Evolutionary conservation across 345 rosid genomes (phyloP), one percentile per base, ranked within the genome.

Genomic region (Bruguiera sexangula): DNA sequence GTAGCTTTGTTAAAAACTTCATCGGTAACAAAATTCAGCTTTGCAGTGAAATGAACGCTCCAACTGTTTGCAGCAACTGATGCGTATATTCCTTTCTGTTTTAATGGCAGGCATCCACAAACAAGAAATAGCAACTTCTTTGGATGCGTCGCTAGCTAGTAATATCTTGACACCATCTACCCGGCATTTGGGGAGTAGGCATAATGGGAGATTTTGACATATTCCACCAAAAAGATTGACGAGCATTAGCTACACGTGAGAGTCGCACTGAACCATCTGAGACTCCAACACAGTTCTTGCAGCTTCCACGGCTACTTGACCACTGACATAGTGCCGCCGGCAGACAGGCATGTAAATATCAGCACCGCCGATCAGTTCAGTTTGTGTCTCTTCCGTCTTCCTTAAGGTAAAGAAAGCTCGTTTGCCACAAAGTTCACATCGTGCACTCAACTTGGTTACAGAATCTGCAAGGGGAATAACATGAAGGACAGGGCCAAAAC

Each of bases 331-430:
- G 60, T 91, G 97, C 69, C 64, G 80, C 36, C 98, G 69, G 69
- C 98, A 91, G 10, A 93, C 96, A 0, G 98, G 94, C 97, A 91
- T 93, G 79, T 91, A 91, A 4, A 88, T 76, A 62, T 93, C 89
- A 2, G 95, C 82, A 2, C 97, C 98, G 0, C 92, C 97, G 0
- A 94, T 88, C 46, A 91, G 60, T 63, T 94, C 96, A 6, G 85
- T 91, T 73, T 65, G 73, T 7, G 60, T 85, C 73, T 94, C 93
- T 56, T 81, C 81, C 2, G 93, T 89, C 88, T 89, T 91, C 79
- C 98, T 80, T 32, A 88, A 64, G 32, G 98, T 94, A 68, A 94
- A 94, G 73, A 67, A 75, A 21, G 97, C 96, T 6, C 58, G 80
- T 61, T 84, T 84, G 56, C 97, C 93, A 61, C 98, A 91, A 1